Percentiles rank a stretch among this genome's conserved stretches.
Conservation (phyloP, 2,329 filamentous ascomycete genomes). For the Aureobasidium sp. region DNA sequence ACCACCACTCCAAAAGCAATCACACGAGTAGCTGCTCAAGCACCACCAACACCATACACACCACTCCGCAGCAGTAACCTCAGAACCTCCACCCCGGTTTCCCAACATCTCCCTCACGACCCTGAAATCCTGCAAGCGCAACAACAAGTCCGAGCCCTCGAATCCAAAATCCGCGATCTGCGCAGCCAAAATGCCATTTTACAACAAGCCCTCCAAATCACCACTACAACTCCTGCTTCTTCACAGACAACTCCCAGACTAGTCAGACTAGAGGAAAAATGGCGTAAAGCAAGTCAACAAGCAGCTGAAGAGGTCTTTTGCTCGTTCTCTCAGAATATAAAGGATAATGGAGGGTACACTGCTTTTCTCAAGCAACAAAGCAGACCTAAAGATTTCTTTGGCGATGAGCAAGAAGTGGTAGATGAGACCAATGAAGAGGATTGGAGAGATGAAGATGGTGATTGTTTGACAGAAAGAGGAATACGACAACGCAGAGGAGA, state of each 20-base stretch:
- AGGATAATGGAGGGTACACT: conserved; percentile 54
- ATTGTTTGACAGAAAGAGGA: conserved; percentile 38
- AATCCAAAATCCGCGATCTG: conserved; percentile 33
- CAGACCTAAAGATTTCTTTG: conserved; percentile 26
- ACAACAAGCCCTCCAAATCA: conserved; percentile 39
- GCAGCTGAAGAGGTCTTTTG: conserved; percentile 64
- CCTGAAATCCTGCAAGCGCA: not conserved
- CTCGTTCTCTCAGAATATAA: conserved; percentile 52
- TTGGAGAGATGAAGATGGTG: conserved; percentile 31
- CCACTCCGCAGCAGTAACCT: conserved; percentile 3
- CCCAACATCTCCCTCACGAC: not conserved
- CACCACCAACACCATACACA: conserved; percentile 11
- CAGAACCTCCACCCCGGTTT: conserved; percentile 9
- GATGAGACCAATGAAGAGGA: conserved; percentile 21
- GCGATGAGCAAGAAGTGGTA: conserved; percentile 20
- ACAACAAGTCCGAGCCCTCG: not conserved
- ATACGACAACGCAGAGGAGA: conserved; percentile 44
- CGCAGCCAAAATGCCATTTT: conserved; percentile 44
- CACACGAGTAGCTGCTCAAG: not conserved
- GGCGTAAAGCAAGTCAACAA: conserved; percentile 53
- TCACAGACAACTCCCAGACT: conserved; percentile 36
- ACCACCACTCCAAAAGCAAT: not conserved
- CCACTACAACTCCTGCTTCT: not conserved
- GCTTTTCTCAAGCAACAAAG: conserved; percentile 44
- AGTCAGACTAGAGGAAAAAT: conserved; percentile 46